A percentile compares a stretch with the other conserved stretches of the same genome.
phyloP scores from a whole-genome alignment of 768 basidiomycete species.

The Serendipita vermifera region DNA sequence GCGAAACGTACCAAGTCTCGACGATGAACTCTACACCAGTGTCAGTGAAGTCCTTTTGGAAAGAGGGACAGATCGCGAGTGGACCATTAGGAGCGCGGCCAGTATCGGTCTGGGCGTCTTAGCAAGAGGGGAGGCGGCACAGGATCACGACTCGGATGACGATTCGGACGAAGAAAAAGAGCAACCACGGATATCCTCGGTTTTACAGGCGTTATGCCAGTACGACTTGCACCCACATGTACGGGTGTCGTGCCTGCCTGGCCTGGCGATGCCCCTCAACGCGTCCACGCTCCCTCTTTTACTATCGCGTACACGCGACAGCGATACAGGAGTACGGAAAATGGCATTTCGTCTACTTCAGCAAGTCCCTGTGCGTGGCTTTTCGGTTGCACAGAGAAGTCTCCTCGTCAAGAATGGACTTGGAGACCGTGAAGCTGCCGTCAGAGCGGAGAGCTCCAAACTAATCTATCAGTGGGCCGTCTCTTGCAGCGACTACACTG shows the following conservation, averaged over 20 bases:
- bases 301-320: conserved; percentile 65
- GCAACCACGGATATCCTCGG: background rate
- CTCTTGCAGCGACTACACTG: conserved; percentile 20
- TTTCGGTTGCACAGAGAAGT: conserved; percentile 64
- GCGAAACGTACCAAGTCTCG: background rate
- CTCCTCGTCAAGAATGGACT: conserved; percentile 68
- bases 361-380: conserved; percentile 25
- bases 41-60: background rate
- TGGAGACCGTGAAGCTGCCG: conserved; percentile 66
- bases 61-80: background rate
- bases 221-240: background rate
- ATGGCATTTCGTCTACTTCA: conserved; percentile 35
- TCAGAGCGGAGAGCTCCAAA: conserved; percentile 56
- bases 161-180: background rate
- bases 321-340: conserved; percentile 61
- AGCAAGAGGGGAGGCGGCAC: background rate
- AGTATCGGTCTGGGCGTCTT: background rate
- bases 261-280: conserved; percentile 34
- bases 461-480: conserved; percentile 72
- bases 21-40: background rate
- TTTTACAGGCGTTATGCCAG: background rate
- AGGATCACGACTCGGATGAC: background rate
- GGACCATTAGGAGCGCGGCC: background rate
- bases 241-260: background rate
- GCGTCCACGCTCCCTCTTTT: conserved; percentile 46